phyloP scores from a whole-genome alignment of 163 green algal species.

The Scenedesmus sp. region DNA sequence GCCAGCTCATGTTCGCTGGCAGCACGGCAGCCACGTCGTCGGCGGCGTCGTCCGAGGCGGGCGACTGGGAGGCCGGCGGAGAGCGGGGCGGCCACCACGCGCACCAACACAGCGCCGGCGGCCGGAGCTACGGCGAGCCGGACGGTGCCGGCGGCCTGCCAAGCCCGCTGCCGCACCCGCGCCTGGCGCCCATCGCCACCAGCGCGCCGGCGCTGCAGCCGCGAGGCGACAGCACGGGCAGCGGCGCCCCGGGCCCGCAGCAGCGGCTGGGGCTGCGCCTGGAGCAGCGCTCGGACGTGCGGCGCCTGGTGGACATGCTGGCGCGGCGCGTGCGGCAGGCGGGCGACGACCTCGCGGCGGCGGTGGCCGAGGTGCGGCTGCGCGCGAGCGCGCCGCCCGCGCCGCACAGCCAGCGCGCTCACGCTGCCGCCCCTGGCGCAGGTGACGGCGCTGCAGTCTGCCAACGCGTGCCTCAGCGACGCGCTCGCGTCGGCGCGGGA shows the following conservation, averaged over 20 bases:
- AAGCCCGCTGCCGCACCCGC: neutral
- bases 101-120: neutral
- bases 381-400: too few relatives aligned
- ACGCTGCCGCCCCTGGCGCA: too few relatives aligned
- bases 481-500: slow-evolving; percentile 8
- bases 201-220: neutral
- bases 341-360: slow-evolving; percentile 46
- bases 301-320: slow-evolving; percentile 59
- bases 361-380: slow-evolving; percentile 40
- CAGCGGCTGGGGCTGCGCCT: slow-evolving; percentile 53
- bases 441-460: slow-evolving; percentile 22
- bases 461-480: slow-evolving; percentile 8
- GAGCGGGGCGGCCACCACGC: slow-evolving; percentile 9
- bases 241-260: neutral
- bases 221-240: neutral
- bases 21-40: slow-evolving; percentile 27
- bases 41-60: slow-evolving; percentile 12
- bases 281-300: slow-evolving; percentile 52
- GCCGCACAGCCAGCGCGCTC: too few relatives aligned
- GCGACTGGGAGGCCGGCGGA: slow-evolving; percentile 23
- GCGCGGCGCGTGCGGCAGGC: slow-evolving; percentile 34
- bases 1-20: slow-evolving; percentile 4
- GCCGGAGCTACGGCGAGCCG: slow-evolving; percentile 1
- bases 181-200: neutral
- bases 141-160: too few relatives aligned